Evolutionary conservation across 768 basidiomycete species (phyloP).

Genomic region (Naganishia randhawae): DNA sequence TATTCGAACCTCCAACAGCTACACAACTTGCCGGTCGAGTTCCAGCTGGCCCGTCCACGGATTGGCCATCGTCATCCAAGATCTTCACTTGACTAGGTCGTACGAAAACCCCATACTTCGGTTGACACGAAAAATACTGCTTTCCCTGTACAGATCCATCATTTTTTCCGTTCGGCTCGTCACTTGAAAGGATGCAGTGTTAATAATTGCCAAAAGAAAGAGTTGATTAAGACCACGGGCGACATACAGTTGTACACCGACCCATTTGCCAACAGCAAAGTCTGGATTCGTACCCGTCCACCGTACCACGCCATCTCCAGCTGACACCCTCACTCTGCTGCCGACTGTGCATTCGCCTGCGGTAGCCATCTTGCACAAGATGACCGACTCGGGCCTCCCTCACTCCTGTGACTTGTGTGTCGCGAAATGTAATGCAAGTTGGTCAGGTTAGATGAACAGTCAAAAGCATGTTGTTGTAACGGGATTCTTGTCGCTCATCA

Average conservation of each 20-base stretch:
- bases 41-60: background rate
- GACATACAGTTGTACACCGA: slow-evolving; percentile 77
- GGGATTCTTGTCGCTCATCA: slow-evolving; percentile 11
- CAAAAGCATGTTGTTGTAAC: background rate
- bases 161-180: slow-evolving; percentile 80
- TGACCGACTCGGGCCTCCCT: background rate
- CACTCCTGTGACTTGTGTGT: background rate
- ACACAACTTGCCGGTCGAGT: slow-evolving; percentile 2
- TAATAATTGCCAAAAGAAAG: slow-evolving; percentile 47
- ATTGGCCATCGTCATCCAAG: slow-evolving; percentile 38
- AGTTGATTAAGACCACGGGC: background rate
- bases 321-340: slow-evolving; percentile 71
- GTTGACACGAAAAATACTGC: slow-evolving; percentile 75
- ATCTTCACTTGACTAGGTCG: slow-evolving; percentile 75
- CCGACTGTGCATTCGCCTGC: slow-evolving; percentile 56
- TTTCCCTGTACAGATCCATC: slow-evolving; percentile 79
- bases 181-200: slow-evolving; percentile 20
- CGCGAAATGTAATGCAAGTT: background rate
- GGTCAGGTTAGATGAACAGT: background rate
- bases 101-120: slow-evolving; percentile 80
- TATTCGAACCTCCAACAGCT: background rate
- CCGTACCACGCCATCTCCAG: slow-evolving; percentile 77
- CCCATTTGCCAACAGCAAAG: slow-evolving; percentile 88
- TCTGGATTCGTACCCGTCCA: slow-evolving; percentile 73
- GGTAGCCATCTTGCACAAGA: slow-evolving; percentile 36